Percentiles rank a stretch among this genome's conserved stretches.
Conservation (phyloP, 2,329 filamentous ascomycete genomes). For the Neurospora sp. region DNA sequence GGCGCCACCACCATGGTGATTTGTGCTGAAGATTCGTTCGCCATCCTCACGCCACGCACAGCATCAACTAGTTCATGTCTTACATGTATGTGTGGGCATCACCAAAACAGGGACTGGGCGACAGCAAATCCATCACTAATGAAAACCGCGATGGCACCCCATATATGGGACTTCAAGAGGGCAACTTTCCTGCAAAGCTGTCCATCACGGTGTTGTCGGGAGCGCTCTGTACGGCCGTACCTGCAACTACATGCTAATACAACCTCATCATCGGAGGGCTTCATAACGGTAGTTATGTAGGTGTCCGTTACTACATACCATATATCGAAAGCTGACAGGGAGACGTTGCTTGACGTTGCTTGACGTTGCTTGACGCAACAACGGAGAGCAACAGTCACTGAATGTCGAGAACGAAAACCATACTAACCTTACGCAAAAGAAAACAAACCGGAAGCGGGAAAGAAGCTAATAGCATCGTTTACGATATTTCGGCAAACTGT, state of each 20-base stretch:
- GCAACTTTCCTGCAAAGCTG: background rate
- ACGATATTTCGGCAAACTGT: background rate
- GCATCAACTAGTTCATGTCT: background rate
- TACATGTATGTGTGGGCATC: background rate
- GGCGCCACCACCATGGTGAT: background rate
- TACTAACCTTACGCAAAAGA: constrained; percentile 1
- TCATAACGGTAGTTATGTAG: background rate
- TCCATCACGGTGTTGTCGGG: background rate
- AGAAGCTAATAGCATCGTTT: background rate
- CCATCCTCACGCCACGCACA: background rate
- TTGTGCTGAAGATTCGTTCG: background rate
- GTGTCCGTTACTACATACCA: background rate
- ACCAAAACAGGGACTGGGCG: background rate
- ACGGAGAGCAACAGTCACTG: background rate
- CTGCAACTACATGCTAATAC: background rate
- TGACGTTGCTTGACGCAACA: background rate
- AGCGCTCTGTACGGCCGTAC: background rate
- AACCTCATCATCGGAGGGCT: background rate
- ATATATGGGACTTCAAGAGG: background rate
- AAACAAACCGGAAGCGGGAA: constrained; percentile 10
- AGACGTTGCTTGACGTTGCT: background rate
- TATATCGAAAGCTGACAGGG: background rate
- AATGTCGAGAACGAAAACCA: background rate
- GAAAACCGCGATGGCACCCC: background rate
- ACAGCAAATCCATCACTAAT: background rate